Base-by-base conservation (phyloP, 768 basidiomycete species). In the Suillus luteus region DNA sequence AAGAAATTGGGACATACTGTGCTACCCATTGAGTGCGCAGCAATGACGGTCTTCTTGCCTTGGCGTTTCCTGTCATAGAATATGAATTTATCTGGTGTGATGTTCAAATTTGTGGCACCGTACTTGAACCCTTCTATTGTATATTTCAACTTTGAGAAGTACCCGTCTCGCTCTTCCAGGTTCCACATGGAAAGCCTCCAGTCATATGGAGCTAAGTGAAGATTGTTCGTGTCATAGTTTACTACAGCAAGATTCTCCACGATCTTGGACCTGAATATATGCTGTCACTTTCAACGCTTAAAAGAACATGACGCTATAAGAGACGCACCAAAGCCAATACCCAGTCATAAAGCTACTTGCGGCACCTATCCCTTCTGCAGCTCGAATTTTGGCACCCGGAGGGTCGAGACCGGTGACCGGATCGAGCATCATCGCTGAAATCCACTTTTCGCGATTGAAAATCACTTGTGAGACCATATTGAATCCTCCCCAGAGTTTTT, bases 211-310 rank as follows among this genome's bases (percentile, higher is more conserved):
- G 92, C 91, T 5, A 94, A 82, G 71, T 88, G 82, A 40, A 96
- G 77, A 68, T 95, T 95, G 69, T 95, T 93, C 0, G 92, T 91
- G 69, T 98, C 96, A 70, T 98, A 99, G 70, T 90, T 91, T 22
- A 98, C 85, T 1, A 90, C 93, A 0, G 96, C 95, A 2, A 98
- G 82, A 68, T 99, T 99, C 76, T 98, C 92, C 11, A 99, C 87
- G 59, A 97, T 92, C 75, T 96, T 95, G 1, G 90, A 88, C 91
- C 91, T 91, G 52, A 49, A 19, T 2, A 19, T 54, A 61, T 35
- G 10, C 10, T 64, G 43, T n/a, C 43, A 41, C 17, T 43, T 33
- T 3, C 33, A 27, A 38, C 27, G 12, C 14, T 33, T 27, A 31
- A 12, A 46, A 40, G 19, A 46, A 24, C 1, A 1, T 46, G 15